Evolutionary conservation across 2,329 filamentous ascomycete genomes (phyloP).

Genomic region (Fusarium udum): DNA sequence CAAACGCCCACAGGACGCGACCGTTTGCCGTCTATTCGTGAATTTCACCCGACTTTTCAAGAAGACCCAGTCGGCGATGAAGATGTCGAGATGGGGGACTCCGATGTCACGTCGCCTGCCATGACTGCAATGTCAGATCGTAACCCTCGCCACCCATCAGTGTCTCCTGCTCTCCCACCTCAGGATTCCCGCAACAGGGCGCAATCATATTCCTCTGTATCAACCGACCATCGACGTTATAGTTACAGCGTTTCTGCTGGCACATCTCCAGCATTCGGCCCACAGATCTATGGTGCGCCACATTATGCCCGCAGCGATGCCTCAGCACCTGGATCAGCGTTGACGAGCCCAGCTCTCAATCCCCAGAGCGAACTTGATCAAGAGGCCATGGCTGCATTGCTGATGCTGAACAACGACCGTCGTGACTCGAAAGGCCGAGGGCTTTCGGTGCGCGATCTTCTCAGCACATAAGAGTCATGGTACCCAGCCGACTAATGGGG

Average conservation of each 20-base stretch:
- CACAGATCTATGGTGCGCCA: conserved; percentile 49
- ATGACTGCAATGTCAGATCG: conserved; percentile 49
- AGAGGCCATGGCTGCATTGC: conserved; percentile 83
- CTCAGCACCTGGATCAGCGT: conserved; percentile 59
- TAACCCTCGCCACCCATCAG: conserved; percentile 56
- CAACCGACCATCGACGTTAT: conserved; percentile 61
- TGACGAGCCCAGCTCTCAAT: conserved; percentile 67
- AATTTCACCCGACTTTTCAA: conserved; percentile 54
- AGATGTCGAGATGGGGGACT: conserved; percentile 71
- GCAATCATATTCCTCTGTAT: conserved; percentile 64
- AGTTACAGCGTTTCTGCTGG: conserved; percentile 60
- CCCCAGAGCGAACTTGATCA: conserved; percentile 71
- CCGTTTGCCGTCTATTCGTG: conserved; percentile 50
- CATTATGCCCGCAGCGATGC: conserved; percentile 53
- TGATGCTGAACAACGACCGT: conserved; percentile 88
- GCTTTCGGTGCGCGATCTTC: conserved; percentile 64
- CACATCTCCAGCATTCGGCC: conserved; percentile 67
- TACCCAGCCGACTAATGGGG: background rate
- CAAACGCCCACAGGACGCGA: conserved; percentile 42
- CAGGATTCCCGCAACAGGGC: conserved; percentile 57
- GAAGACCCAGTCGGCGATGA: conserved; percentile 48
- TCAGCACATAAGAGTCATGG: conserved; percentile 57
- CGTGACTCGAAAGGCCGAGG: conserved; percentile 61
- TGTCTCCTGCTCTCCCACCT: conserved; percentile 62
- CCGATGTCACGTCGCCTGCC: conserved; percentile 59